Evolutionary conservation across 1,284 basidiomycete genomes (phyloP).

Genomic region (Melampsora larici-populina): DNA sequence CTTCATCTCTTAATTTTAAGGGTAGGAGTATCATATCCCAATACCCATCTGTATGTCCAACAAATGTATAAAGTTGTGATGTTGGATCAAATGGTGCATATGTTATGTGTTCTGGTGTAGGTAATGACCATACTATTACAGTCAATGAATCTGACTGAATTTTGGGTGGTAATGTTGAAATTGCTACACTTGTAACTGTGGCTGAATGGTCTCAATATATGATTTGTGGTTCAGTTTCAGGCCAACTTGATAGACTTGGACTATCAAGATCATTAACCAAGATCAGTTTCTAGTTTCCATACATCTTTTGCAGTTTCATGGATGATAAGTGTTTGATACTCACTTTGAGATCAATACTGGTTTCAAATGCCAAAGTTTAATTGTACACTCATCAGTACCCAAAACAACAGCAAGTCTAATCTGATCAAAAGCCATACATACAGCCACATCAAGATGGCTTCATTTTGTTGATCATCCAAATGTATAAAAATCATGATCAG

Average conservation of each 20-base stretch:
- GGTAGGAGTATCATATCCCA: slow-evolving; percentile 76
- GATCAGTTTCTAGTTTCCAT: slow-evolving; percentile 36
- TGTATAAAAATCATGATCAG: background rate
- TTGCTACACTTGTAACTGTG: slow-evolving; percentile 79
- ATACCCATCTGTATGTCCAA: slow-evolving; percentile 88
- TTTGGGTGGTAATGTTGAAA: slow-evolving; percentile 69
- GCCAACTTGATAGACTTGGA: slow-evolving; percentile 45
- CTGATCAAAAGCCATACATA: slow-evolving; percentile 81
- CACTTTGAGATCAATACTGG: slow-evolving; percentile 36
- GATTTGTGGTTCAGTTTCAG: slow-evolving; percentile 79
- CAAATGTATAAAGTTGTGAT: slow-evolving; percentile 70
- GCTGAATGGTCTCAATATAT: slow-evolving; percentile 90
- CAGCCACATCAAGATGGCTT: slow-evolving; percentile 89
- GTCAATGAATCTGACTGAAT: slow-evolving; percentile 89
- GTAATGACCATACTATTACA: slow-evolving; percentile 84
- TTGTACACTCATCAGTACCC: slow-evolving; percentile 88
- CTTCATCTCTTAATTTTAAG: too few relatives aligned
- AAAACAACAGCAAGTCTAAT: slow-evolving; percentile 77
- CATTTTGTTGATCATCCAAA: background rate
- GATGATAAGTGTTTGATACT: slow-evolving; percentile 42
- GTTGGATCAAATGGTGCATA: slow-evolving; percentile 84
- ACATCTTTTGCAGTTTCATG: background rate
- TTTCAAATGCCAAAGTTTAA: slow-evolving; percentile 84
- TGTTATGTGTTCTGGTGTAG: slow-evolving; percentile 63
- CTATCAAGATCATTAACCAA: slow-evolving; percentile 45